Evolutionary conservation across 148 eudicot genomes (phyloP).

Genomic region (Fagopyrum homotropicum): DNA sequence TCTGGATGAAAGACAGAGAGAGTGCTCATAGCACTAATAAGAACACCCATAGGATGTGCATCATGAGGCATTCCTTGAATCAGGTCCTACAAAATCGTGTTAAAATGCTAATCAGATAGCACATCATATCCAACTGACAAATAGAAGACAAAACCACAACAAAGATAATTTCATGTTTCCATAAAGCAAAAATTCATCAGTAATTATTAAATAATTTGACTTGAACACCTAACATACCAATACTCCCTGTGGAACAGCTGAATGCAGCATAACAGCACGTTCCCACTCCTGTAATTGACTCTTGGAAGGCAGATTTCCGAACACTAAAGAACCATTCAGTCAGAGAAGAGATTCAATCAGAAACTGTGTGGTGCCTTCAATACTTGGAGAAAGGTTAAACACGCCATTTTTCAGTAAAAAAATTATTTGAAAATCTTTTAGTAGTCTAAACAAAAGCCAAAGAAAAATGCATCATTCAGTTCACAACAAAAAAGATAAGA

Average conservation of each 20-base stretch:
- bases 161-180: not conserved
- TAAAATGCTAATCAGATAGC: not conserved
- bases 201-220: not conserved
- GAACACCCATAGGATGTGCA: constrained; percentile 99
- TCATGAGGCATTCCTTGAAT: constrained; percentile 98
- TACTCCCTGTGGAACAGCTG: constrained; percentile 95
- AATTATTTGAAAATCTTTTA: not conserved
- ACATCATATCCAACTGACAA: not conserved
- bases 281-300: constrained; percentile 92
- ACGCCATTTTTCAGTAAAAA: not conserved
- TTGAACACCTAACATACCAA: constrained; percentile 38
- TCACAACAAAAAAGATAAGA: not conserved
- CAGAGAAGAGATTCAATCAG: not conserved
- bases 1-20: constrained; percentile 95
- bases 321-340: constrained; percentile 46
- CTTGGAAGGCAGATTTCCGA: constrained; percentile 83
- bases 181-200: not conserved
- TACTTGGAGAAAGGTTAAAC: not conserved
- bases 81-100: constrained; percentile 58
- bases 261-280: constrained; percentile 88
- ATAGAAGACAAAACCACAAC: not conserved
- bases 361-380: not conserved
- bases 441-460: not conserved
- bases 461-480: not conserved
- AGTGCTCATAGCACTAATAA: constrained; percentile 93